Evolutionary conservation across 139 green algal genomes (phyloP).

Genomic region (Mychonastes homosphaera): DNA sequence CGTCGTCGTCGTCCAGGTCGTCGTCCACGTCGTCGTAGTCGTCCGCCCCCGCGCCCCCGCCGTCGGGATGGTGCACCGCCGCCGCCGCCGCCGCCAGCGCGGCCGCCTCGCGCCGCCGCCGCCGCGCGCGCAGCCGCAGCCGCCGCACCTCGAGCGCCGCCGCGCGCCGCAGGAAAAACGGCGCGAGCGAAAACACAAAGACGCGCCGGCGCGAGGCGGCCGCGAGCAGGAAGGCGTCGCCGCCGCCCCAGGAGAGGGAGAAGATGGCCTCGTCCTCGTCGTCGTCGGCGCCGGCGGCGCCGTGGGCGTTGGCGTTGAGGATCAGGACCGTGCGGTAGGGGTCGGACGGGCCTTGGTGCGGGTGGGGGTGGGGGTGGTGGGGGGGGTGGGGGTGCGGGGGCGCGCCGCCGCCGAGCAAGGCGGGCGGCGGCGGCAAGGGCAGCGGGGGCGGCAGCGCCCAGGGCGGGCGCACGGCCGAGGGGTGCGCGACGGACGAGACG

Average conservation of each 20-base stretch:
- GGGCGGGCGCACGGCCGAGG: too few relatives aligned
- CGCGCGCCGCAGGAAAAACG: constrained; percentile 1
- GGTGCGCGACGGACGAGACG: too few relatives aligned
- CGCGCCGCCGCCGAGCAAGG: too few relatives aligned
- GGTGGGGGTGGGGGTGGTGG: too few relatives aligned
- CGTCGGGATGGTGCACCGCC: constrained; percentile 4
- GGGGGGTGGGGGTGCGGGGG: too few relatives aligned
- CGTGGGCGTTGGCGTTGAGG: too few relatives aligned
- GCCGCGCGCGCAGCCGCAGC: background rate
- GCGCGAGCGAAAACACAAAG: constrained; percentile 22
- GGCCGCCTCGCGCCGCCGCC: background rate
- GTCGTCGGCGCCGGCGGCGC: too few relatives aligned
- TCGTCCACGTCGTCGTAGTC: constrained; percentile 14
- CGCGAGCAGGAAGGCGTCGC: constrained; percentile 14
- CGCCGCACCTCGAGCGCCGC: background rate
- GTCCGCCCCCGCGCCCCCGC: constrained; percentile 17
- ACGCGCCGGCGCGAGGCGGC: constrained; percentile 14
- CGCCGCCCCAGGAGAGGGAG: constrained; percentile 20
- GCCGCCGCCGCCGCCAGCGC: constrained; percentile 7
- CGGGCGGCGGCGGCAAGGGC: too few relatives aligned
- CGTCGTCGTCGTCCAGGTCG: constrained; percentile 14
- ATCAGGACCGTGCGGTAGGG: too few relatives aligned
- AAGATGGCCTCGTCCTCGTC: constrained; percentile 11
- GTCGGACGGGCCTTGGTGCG: too few relatives aligned
- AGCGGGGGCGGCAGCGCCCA: too few relatives aligned